These are phyloP conservation scores for Meira miltonrushii DNA, from an alignment of 1,284 basidiomycete genomes.

Conservation along the genomic window DNA sequence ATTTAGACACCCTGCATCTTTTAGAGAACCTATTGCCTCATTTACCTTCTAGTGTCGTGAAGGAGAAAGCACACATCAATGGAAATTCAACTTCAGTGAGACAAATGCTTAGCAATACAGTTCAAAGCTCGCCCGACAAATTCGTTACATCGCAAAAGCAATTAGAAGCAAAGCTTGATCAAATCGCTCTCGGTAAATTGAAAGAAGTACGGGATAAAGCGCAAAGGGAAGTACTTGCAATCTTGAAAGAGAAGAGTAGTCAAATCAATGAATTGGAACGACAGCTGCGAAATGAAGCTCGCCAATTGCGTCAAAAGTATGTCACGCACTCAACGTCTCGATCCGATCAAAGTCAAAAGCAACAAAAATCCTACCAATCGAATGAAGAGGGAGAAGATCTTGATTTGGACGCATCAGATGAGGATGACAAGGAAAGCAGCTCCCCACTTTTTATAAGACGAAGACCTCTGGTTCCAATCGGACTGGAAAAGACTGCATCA, in stretches of 20 bases:
- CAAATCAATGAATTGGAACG: background rate
- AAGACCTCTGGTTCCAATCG: slow-evolving; percentile 1
- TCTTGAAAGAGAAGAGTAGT: background rate
- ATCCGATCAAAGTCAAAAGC: background rate
- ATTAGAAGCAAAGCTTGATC: slow-evolving; percentile 1
- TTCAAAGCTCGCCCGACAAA: background rate
- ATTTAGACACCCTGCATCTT: slow-evolving; percentile 18
- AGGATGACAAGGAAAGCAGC: background rate
- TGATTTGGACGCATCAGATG: background rate
- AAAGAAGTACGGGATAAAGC: background rate
- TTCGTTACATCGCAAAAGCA: background rate
- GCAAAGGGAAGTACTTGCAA: background rate
- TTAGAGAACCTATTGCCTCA: slow-evolving; percentile 27
- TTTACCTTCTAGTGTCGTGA: slow-evolving; percentile 7
- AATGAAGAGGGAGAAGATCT: background rate
- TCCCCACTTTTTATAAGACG: slow-evolving; percentile 12
- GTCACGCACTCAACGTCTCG: background rate
- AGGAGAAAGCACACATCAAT: background rate
- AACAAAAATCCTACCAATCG: background rate
- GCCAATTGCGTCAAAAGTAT: background rate
- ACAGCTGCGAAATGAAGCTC: background rate
- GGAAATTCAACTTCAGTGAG: too few species aligned
- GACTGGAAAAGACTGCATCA: background rate
- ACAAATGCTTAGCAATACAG: too few species aligned
- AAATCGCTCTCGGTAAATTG: background rate